Evolutionary conservation across 257 asterid genomes (phyloP).

Genomic region (Fraxinus excelsior): DNA sequence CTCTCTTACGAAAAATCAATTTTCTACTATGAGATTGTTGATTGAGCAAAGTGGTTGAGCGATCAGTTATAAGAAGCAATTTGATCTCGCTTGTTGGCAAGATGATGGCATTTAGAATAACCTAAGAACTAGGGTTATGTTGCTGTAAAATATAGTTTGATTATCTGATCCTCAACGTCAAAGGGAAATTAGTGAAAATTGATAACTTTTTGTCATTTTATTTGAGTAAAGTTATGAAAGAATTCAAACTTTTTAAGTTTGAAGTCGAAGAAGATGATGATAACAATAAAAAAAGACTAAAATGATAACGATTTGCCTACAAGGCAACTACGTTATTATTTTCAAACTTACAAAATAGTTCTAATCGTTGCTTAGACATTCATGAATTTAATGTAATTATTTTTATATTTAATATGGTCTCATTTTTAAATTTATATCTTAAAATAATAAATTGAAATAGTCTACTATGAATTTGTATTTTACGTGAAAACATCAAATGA

Average conservation of each 20-base stretch:
- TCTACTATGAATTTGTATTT: too few relatives aligned
- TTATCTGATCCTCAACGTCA: constrained; percentile 25
- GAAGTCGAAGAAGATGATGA: constrained; percentile 36
- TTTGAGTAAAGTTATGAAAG: constrained; percentile 58
- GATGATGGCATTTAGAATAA: constrained; percentile 76
- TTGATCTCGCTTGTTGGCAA: constrained; percentile 81
- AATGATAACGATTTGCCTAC: constrained; percentile 40
- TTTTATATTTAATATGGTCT: too few relatives aligned
- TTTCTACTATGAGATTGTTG: constrained; percentile 68
- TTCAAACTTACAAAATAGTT: constrained; percentile 52
- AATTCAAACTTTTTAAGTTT: constrained; percentile 53
- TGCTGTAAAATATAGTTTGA: constrained; percentile 42
- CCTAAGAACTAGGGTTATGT: constrained; percentile 44
- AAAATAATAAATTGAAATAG: too few relatives aligned
- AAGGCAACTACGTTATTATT: constrained; percentile 42
- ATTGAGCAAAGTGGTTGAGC: constrained; percentile 66
- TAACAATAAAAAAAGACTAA: constrained; percentile 24
- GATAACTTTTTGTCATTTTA: constrained; percentile 42
- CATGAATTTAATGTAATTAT: too few relatives aligned
- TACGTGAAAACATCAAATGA: too few relatives aligned
- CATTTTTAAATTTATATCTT: too few relatives aligned
- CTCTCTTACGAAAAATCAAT: constrained; percentile 60
- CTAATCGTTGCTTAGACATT: constrained; percentile 25
- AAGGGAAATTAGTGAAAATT: constrained; percentile 55
- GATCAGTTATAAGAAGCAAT: constrained; percentile 86